phyloP scores from a whole-genome alignment of 1,284 basidiomycete genomes.

The Fomitopsis palustris region DNA sequence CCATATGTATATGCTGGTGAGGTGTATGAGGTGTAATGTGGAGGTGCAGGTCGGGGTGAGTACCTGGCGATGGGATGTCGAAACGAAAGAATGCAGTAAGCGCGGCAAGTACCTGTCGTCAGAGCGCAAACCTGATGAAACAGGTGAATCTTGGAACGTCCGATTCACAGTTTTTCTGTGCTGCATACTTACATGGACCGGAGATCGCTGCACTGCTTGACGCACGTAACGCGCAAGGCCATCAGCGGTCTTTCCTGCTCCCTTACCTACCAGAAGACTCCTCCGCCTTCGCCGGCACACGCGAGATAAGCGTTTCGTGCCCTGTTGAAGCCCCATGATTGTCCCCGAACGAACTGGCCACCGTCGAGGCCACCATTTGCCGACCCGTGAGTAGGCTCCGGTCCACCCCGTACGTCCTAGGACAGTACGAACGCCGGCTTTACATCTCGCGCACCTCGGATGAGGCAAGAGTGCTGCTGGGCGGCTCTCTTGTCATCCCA shows the following conservation, averaged over 20 bases:
- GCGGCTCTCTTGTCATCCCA: not conserved
- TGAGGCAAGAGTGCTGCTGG: not conserved
- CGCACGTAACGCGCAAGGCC: not conserved
- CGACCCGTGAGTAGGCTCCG: not conserved
- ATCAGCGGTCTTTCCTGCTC: not conserved
- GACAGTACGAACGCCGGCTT: not conserved
- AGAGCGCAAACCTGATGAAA: not conserved
- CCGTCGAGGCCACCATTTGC: not conserved
- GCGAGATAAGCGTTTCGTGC: not conserved
- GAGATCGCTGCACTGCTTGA: not conserved
- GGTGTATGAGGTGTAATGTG: too few relatives aligned
- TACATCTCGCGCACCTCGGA: not conserved
- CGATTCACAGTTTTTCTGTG: too few relatives aligned
- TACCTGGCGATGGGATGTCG: too few relatives aligned
- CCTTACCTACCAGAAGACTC: not conserved
- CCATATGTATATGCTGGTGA: not conserved
- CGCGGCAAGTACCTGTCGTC: not conserved
- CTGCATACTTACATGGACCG: not conserved
- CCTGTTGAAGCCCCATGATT: not conserved
- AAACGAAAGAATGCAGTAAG: not conserved
- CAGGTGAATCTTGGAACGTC: too few relatives aligned
- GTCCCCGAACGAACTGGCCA: not conserved
- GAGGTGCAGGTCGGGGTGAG: too few relatives aligned
- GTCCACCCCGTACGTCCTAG: not conserved
- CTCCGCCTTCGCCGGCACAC: not conserved